These are phyloP conservation scores for Lactarius sanguifluus DNA, from an alignment of 768 basidiomycete species.

Conservation along the genomic window DNA sequence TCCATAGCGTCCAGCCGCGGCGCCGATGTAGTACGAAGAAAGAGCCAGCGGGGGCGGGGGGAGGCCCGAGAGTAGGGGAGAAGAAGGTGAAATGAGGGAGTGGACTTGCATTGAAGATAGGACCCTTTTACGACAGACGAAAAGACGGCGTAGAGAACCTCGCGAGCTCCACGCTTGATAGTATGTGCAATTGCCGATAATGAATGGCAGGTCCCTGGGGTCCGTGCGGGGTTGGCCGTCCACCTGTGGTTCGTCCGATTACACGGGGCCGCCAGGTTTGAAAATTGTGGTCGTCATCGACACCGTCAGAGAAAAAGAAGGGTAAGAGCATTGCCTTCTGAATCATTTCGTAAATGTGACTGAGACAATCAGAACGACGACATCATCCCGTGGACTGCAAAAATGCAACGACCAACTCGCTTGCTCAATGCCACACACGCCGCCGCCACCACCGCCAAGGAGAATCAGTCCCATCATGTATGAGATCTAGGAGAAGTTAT, in stretches of 20 bases:
- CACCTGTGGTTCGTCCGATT: not conserved
- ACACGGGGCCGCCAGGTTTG: not conserved
- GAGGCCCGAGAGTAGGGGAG: constrained; percentile 4
- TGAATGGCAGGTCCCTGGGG: not conserved
- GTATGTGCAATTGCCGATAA: not conserved
- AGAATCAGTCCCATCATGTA: not conserved
- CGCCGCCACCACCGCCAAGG: not conserved
- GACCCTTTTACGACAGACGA: constrained; percentile 22
- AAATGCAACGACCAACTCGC: not conserved
- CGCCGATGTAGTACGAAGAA: not conserved
- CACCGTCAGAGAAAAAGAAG: not conserved
- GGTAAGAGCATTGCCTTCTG: not conserved
- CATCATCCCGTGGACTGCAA: not conserved
- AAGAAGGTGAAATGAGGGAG: constrained; percentile 2
- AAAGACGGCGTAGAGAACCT: not conserved
- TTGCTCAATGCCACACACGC: not conserved
- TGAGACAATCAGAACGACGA: not conserved
- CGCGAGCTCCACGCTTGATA: not conserved
- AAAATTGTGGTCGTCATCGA: not conserved
- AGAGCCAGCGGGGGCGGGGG: not conserved
- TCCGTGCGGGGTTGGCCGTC: not conserved
- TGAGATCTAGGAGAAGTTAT: not conserved
- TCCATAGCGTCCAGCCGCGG: constrained; percentile 34
- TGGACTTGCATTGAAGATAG: not conserved
- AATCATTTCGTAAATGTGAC: not conserved